Evolutionary conservation across 192 early-diverging fungal species (phyloP).

Genomic region (Spinellus fusiger): DNA sequence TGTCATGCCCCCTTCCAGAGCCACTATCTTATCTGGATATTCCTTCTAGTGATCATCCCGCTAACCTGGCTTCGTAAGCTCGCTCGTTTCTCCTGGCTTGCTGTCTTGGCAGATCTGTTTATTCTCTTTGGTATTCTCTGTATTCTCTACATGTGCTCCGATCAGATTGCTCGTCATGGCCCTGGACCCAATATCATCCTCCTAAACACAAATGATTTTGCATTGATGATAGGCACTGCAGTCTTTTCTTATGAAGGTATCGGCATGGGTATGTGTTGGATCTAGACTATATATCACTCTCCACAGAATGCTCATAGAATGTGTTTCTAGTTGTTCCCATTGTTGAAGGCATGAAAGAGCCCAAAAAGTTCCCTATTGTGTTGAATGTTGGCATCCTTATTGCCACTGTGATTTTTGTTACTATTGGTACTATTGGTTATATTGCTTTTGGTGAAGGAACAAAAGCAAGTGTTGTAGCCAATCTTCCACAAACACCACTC

Average conservation of each 20-base stretch:
- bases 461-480: slow-evolving; percentile 72
- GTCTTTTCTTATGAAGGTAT: slow-evolving; percentile 46
- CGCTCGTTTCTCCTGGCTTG: slow-evolving; percentile 41
- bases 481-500: slow-evolving; percentile 54
- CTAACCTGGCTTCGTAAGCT: slow-evolving; percentile 61
- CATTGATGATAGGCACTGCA: slow-evolving; percentile 64
- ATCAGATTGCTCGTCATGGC: slow-evolving; percentile 46
- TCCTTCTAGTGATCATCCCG: slow-evolving; percentile 64
- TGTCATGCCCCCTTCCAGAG: slow-evolving; percentile 53
- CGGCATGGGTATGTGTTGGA: slow-evolving; percentile 9
- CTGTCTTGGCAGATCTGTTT: slow-evolving; percentile 67
- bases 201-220: slow-evolving; percentile 57
- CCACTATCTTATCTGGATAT: slow-evolving; percentile 67
- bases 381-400: slow-evolving; percentile 57
- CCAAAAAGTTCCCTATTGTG: slow-evolving; percentile 66
- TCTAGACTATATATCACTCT: background rate
- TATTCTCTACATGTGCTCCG: slow-evolving; percentile 50
- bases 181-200: slow-evolving; percentile 40
- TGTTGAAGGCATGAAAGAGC: slow-evolving; percentile 74
- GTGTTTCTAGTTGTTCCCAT: slow-evolving; percentile 42
- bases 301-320: background rate
- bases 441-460: slow-evolving; percentile 71
- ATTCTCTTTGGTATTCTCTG: slow-evolving; percentile 66
- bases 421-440: slow-evolving; percentile 72
- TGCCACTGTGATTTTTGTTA: slow-evolving; percentile 59